Evolutionary conservation across 2,329 filamentous ascomycete species (phyloP).

Genomic region (Penicillium sp.): DNA sequence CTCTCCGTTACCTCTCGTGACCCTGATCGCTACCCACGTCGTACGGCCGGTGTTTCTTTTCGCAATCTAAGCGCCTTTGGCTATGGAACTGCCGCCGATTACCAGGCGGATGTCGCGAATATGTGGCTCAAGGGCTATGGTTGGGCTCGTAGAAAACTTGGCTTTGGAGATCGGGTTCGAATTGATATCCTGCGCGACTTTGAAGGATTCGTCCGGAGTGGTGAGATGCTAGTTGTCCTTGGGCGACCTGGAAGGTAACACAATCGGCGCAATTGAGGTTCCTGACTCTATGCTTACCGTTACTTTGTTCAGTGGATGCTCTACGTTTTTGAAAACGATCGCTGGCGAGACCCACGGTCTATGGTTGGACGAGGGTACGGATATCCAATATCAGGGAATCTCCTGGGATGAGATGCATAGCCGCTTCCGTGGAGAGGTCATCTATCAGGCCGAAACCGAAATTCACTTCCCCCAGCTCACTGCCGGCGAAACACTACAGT

Average conservation of each 20-base stretch:
- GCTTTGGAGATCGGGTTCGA: slow-evolving; percentile 38
- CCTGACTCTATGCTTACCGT: slow-evolving; percentile 6
- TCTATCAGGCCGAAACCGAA: slow-evolving; percentile 84
- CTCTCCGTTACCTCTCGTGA: slow-evolving; percentile 39
- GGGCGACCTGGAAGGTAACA: slow-evolving; percentile 52
- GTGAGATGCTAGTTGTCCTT: slow-evolving; percentile 61
- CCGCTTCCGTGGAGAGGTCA: slow-evolving; percentile 79
- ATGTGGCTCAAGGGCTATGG: slow-evolving; percentile 44
- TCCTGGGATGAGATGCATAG: slow-evolving; percentile 75
- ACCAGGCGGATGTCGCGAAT: slow-evolving; percentile 51
- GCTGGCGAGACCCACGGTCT: slow-evolving; percentile 84
- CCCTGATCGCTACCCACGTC: slow-evolving; percentile 36
- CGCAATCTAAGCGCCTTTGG: slow-evolving; percentile 52
- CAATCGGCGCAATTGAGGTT: background rate
- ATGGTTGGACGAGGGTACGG: slow-evolving; percentile 69
- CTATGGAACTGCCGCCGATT: slow-evolving; percentile 48
- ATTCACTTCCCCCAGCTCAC: slow-evolving; percentile 78
- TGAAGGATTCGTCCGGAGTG: slow-evolving; percentile 63
- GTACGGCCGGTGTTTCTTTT: slow-evolving; percentile 49
- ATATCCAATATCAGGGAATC: slow-evolving; percentile 77
- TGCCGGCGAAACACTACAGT: slow-evolving; percentile 77
- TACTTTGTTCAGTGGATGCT: slow-evolving; percentile 58
- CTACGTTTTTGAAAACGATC: slow-evolving; percentile 83
- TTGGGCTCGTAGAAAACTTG: slow-evolving; percentile 33
- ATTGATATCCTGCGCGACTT: slow-evolving; percentile 68